Conservation (phyloP, 352 stramenopile genomes). For the Phytophthora sp. region DNA sequence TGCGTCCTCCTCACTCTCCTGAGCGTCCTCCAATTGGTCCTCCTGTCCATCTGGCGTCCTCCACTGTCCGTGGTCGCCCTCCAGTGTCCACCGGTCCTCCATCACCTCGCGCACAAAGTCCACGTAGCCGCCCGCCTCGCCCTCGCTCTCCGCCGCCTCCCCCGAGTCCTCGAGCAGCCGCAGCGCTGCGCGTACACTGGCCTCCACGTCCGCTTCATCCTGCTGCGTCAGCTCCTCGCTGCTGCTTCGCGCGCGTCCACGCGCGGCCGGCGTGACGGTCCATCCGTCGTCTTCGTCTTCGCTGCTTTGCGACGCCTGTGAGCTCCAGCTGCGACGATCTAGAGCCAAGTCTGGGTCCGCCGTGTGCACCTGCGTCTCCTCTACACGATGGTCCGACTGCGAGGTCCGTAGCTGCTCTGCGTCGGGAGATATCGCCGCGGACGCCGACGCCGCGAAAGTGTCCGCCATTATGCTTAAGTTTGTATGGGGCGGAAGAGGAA, state of each 20-base stretch:
- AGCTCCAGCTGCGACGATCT: constrained; percentile 16
- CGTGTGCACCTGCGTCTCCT: background rate
- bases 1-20: background rate
- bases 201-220: constrained; percentile 53
- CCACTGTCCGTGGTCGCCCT: constrained; percentile 17
- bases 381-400: background rate
- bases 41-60: background rate
- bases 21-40: background rate
- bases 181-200: constrained; percentile 56
- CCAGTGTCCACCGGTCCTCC: constrained; percentile 40
- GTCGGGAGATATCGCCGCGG: constrained; percentile 18
- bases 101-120: constrained; percentile 63
- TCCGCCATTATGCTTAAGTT: constrained; percentile 13
- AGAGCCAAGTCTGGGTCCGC: background rate
- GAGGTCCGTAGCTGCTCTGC: background rate
- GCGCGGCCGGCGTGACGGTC: constrained; percentile 33
- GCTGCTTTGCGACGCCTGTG: constrained; percentile 21
- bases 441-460: background rate
- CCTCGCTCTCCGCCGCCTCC: constrained; percentile 24
- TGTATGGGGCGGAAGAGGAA: constrained; percentile 5
- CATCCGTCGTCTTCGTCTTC: constrained; percentile 42
- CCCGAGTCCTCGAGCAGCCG: constrained; percentile 47
- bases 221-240: constrained; percentile 21
- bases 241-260: background rate
- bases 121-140: constrained; percentile 41